phyloP scores from a whole-genome alignment of 78 protist species.

The Protostelium mycophagum region DNA sequence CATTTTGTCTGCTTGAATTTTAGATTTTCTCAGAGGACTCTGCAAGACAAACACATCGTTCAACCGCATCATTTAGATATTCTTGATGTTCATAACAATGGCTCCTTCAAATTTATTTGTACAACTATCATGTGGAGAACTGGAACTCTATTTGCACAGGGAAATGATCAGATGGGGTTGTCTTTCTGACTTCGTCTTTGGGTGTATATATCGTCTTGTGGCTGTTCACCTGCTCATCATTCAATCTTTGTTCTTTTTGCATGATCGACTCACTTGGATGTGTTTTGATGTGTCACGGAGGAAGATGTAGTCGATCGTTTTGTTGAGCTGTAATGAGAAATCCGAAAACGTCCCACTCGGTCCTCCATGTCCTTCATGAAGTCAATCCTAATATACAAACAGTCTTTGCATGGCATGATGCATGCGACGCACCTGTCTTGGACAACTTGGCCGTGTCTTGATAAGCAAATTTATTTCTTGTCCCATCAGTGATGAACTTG shows the following conservation, averaged over 20 bases:
- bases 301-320: neutral
- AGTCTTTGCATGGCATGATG: too few species aligned
- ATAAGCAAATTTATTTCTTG: neutral
- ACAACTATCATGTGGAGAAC: too few species aligned
- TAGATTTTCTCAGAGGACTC: too few species aligned
- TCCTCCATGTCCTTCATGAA: neutral
- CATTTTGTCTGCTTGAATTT: too few species aligned
- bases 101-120: too few species aligned
- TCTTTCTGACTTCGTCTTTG: neutral
- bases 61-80: too few species aligned
- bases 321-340: neutral
- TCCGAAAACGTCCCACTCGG: neutral
- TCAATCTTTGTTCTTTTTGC: neutral
- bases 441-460: neutral
- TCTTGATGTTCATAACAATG: too few species aligned
- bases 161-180: neutral
- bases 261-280: neutral
- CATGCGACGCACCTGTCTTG: neutral
- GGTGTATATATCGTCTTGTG: neutral
- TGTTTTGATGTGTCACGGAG: neutral
- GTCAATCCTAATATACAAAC: too few species aligned
- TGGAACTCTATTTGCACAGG: neutral
- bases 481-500: neutral
- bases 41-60: too few species aligned
- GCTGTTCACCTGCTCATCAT: neutral